Percentiles rank a stretch among this genome's conserved stretches.
Evolutionary conservation across 2,329 filamentous ascomycete species (phyloP).

Genomic region (Trichophyton benhamiae): DNA sequence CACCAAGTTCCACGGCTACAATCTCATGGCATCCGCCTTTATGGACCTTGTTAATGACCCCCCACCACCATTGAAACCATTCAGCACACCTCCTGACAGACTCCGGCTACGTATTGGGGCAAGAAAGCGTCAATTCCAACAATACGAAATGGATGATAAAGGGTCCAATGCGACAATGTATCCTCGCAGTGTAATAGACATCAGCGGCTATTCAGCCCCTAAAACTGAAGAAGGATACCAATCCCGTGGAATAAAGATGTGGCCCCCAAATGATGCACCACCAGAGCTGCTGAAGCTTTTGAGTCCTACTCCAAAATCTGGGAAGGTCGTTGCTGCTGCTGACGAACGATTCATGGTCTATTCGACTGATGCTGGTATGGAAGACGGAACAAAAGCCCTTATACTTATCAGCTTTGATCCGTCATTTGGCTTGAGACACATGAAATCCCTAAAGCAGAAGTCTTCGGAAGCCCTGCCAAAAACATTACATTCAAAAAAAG

Average conservation of each 20-base stretch:
- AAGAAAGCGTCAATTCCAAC: conserved; percentile 30
- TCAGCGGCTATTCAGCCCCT: conserved; percentile 13
- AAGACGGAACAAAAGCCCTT: conserved; percentile 10
- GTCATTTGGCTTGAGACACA: conserved; percentile 10
- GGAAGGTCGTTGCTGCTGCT: conserved; percentile 13
- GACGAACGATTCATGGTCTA: conserved; percentile 15
- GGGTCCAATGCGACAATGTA: conserved; percentile 20
- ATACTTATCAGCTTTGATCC: conserved; percentile 15
- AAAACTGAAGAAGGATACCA: conserved; percentile 29
- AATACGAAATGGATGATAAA: conserved; percentile 24
- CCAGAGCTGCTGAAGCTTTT: conserved; percentile 27
- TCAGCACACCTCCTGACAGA: conserved; percentile 25
- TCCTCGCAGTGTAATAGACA: conserved; percentile 17
- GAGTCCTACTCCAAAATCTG: conserved; percentile 26
- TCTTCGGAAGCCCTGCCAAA: background rate
- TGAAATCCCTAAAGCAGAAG: conserved; percentile 7
- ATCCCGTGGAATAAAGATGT: conserved; percentile 29
- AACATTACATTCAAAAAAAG: background rate
- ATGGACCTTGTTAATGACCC: conserved; percentile 35
- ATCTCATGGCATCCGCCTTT: conserved; percentile 30
- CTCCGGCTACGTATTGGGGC: conserved; percentile 33
- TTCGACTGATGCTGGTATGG: conserved; percentile 7
- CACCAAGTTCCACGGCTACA: conserved; percentile 34
- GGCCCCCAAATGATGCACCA: conserved; percentile 31
- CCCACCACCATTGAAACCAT: conserved; percentile 15